These are phyloP conservation scores for Penicillium hesseltinei DNA, from an alignment of 2,329 filamentous ascomycete genomes.

Conservation along the genomic window DNA sequence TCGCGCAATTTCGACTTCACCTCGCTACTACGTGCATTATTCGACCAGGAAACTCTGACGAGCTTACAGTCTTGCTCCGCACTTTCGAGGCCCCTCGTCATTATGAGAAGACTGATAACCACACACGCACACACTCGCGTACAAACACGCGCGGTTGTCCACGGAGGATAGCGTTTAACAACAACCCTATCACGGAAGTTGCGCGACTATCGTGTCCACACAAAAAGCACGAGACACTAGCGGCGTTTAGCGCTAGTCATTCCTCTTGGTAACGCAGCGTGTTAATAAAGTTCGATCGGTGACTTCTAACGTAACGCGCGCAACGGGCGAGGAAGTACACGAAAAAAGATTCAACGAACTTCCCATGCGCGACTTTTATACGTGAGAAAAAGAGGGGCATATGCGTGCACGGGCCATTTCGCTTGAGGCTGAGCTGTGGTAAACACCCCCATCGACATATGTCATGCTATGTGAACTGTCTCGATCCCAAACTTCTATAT, in stretches of 20 bases:
- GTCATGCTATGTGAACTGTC: too few relatives aligned
- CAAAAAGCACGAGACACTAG: neutral
- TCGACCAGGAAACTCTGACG: neutral
- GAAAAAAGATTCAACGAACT: neutral
- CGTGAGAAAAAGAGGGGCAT: too few relatives aligned
- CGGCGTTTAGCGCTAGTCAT: neutral
- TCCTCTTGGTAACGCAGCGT: neutral
- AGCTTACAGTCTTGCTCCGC: neutral
- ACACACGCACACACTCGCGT: neutral
- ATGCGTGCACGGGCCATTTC: neutral
- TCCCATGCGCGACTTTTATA: neutral
- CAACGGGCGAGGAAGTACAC: neutral
- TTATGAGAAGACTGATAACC: neutral
- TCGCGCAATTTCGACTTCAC: neutral
- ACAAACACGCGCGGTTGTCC: neutral
- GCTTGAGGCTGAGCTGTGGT: too few relatives aligned
- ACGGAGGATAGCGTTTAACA: neutral
- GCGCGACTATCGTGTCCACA: neutral
- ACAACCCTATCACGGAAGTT: neutral
- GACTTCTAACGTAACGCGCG: neutral
- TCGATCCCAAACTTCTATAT: too few relatives aligned
- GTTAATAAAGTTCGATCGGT: neutral
- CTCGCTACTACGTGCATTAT: neutral
- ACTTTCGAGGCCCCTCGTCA: neutral
- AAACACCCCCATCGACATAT: too few relatives aligned